Base-by-base conservation (phyloP, 768 basidiomycete species). In the Xanthoconium purpureum region DNA sequence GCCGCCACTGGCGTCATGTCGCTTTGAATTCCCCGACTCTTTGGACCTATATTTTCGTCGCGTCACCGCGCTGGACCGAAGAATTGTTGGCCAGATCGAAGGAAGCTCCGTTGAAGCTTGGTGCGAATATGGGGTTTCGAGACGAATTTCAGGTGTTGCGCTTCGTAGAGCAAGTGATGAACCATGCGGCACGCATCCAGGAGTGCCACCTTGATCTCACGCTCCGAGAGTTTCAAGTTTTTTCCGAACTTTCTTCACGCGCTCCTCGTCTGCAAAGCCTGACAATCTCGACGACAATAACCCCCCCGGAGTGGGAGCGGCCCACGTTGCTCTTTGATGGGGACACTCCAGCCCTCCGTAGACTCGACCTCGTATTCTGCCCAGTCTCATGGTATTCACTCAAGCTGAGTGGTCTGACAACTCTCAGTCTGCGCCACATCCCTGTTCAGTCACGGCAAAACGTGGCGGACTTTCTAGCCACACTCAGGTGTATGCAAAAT, bases 401-500 rank as follows among this genome's bases (percentile, higher is more conserved):
- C 29, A 13, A 30, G 17, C 45, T 45, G 36, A 47, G 49, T 35
- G 61, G 67, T 40, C 71, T 81, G 15, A 73, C 70, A 8, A 64
- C 67, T 47, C 68, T 80, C 29, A 67, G 63, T 38, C 59, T 80
- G 2, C 55, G 66, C 17, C 20, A 65, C 43, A 44, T 71, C 5
- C 52, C 68, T 24, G 18, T 7, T 7, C 35, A 50, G 8, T 51
- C 63, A 18, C 69, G 66, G 14, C 72, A 72, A 2, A 59, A 66
- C 13, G 62, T 63, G 24, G 49, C 47, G 7, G 69, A 74, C 35
- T 59, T 80, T n/a, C 50, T 75, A 7, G 52, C 66, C 18, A 65
- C 65, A 10, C 67, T 80, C 5, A 48, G 62, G 15, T 56, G 64
- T 37, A 75, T 75, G 73, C 74, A 71, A 9, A 15, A 57, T 39